Evolutionary conservation across 108 stramenopile species (phyloP), one percentile per base, ranked within the genome.

Genomic region (Conticribra guillardii): DNA sequence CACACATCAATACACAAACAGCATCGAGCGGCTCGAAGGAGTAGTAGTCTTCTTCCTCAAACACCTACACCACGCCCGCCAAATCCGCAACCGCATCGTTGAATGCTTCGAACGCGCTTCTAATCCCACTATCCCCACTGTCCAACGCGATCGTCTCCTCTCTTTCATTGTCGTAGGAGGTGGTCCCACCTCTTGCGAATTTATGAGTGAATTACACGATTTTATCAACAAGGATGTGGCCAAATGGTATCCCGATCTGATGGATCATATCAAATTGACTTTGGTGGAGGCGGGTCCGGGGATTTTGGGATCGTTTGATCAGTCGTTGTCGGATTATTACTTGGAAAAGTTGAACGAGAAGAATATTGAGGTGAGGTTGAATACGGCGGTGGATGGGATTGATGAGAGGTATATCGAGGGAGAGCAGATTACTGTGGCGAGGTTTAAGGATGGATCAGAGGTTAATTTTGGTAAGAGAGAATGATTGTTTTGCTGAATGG

Each of bases 121-220:
- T 22, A 85, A 87, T 49, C 95, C 95, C 19, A 88, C 57, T 57
- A 73, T 87, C 18, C 64, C 83, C 18, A 64, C 81, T 8, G 81
- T 59, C 9, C 95, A 96, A 73, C 87, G 91, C 1, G 37, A 80
- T 30, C 84, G 96, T 18, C 79, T 99, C 2, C 89, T 99, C 0
- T 88, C 89, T 23, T 99, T 99, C 76, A 86, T 99, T 54, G 92
- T 99, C 7, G 98, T 98, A 4, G 99, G 96, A 7, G 98, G 99
- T 0, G 99, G 99, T 16, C 98, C 99, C 2, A 99, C 97, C 23
- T 86, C 85, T 23, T 95, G 97, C 67, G 97, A 98, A 86, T 98
- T 98, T 71, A 87, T 95, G 49, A 44, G 92, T 16, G 99, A 99
- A 80, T 76, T 99, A 37, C 89, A 97, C 70, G 93, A 94, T 45